Conservation (phyloP, 139 green algal genomes). For the Tetraselmis chui region DNA sequence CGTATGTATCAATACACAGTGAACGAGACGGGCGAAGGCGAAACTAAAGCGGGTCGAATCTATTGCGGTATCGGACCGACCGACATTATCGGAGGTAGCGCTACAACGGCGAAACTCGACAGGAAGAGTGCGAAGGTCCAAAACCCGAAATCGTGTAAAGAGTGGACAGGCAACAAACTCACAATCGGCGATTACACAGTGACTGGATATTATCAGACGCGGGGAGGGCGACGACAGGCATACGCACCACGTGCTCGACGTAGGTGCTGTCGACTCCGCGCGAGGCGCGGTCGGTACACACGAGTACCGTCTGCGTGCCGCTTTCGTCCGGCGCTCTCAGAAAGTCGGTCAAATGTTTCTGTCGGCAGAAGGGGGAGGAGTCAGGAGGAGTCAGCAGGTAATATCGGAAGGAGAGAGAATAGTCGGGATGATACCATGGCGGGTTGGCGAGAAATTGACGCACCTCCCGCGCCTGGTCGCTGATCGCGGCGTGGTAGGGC, state of each 20-base stretch:
- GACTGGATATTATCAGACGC: not conserved
- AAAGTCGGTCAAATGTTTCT: not conserved
- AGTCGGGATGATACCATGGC: conserved; percentile 5
- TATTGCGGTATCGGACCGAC: no score
- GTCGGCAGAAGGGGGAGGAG: not conserved
- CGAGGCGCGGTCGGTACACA: conserved; percentile 70
- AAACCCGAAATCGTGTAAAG: not conserved
- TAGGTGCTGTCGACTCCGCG: conserved; percentile 68
- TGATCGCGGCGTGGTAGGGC: conserved; percentile 80
- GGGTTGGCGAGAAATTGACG: not conserved
- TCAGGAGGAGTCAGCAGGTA: no score
- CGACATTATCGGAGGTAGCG: no score
- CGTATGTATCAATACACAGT: conserved; percentile 15
- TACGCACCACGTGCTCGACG: conserved; percentile 33
- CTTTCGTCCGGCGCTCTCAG: not conserved
- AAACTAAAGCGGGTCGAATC: no score
- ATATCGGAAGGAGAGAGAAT: no score
- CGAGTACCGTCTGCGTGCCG: conserved; percentile 50
- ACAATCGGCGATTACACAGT: not conserved
- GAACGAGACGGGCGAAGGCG: no score
- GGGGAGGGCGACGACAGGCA: not conserved
- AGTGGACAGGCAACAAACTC: not conserved
- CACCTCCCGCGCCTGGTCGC: conserved; percentile 31
- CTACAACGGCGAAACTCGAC: no score
- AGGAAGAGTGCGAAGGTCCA: not conserved